Base-by-base conservation (phyloP, 75 land plant genomes). In the Pinus taeda region DNA sequence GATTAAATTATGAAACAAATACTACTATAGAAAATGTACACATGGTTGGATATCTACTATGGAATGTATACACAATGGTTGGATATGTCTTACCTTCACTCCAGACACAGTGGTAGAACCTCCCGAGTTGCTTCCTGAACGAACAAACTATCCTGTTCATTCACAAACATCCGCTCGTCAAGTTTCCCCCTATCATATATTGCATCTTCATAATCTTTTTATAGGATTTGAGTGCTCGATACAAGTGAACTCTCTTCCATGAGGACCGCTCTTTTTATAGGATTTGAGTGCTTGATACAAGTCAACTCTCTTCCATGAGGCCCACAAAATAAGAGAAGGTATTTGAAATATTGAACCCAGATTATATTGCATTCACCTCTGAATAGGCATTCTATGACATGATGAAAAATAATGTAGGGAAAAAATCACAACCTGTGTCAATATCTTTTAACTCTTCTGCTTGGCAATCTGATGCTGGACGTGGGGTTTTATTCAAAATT, bases 101-200 rank as follows among this genome's bases (percentile, higher is more conserved):
- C 91, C 87, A 79, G 71, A 81, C 17, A 85, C 57, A 60, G 73
- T 79, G 15, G 79, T 65, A 57, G 88, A 59, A 75, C 84, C 90
- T 67, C 85, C 88, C 69, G 93, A 91, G 73, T 85, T 73, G 60
- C 90, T 85, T 33, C 86, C 89, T 60, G 84, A 75, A 4, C 86
- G 79, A 93, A 80, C 57, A 90, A 37, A 70, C 88, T 92, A 42
- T 93, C 96, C 5, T 91, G 93, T 30, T 89, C 95, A 83, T 89
- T 83, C 11, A 94, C 73, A 70, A 94, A 91, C 58, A 96, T 74
- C 13, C 95, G 88, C 79, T 94, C 99, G 83, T 96, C 97, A 29
- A 94, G 80, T 62, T 91, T 97, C 76, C 90, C 93, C 20, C 84
- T 89, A 26, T 81, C 80, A 39, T 69, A 82, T 60, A 87, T 85